These are phyloP conservation scores for Penicillium sp. DNA, from an alignment of 2,329 filamentous ascomycete genomes.

Conservation along the genomic window DNA sequence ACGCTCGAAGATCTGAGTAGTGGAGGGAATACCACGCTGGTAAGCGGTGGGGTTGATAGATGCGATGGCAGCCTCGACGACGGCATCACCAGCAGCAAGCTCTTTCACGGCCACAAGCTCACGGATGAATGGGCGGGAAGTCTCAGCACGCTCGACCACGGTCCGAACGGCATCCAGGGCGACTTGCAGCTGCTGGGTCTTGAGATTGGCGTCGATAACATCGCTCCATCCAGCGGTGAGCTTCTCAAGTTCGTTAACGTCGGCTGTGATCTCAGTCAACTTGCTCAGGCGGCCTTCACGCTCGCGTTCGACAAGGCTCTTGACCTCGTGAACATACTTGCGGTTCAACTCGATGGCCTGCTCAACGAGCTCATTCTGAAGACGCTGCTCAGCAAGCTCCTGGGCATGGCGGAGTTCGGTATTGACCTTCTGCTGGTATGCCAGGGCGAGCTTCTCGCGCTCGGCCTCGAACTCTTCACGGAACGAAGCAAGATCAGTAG, in stretches of 20 bases:
- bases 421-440: slow-evolving; percentile 76
- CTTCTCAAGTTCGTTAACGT: slow-evolving; percentile 79
- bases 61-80: slow-evolving; percentile 91
- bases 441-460: slow-evolving; percentile 71
- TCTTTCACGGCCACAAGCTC: slow-evolving; percentile 95
- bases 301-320: slow-evolving; percentile 81
- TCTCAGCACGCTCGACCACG: slow-evolving; percentile 69
- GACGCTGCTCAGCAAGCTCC: slow-evolving; percentile 75
- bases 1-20: slow-evolving; percentile 84
- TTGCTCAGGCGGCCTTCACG: slow-evolving; percentile 82
- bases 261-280: slow-evolving; percentile 72
- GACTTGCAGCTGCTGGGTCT: slow-evolving; percentile 93
- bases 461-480: slow-evolving; percentile 85
- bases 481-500: slow-evolving; percentile 76
- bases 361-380: slow-evolving; percentile 81
- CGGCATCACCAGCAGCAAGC: slow-evolving; percentile 75
- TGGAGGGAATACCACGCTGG: slow-evolving; percentile 81
- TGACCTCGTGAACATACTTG: slow-evolving; percentile 74
- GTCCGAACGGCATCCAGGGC: slow-evolving; percentile 90
- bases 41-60: slow-evolving; percentile 93
- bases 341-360: slow-evolving; percentile 87
- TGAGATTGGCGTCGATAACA: slow-evolving; percentile 84
- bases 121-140: slow-evolving; percentile 80
- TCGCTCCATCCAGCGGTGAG: slow-evolving; percentile 86
- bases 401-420: slow-evolving; percentile 75